Conservation (phyloP, 495 filamentous ascomycete species). For the Podospora appendiculata region DNA sequence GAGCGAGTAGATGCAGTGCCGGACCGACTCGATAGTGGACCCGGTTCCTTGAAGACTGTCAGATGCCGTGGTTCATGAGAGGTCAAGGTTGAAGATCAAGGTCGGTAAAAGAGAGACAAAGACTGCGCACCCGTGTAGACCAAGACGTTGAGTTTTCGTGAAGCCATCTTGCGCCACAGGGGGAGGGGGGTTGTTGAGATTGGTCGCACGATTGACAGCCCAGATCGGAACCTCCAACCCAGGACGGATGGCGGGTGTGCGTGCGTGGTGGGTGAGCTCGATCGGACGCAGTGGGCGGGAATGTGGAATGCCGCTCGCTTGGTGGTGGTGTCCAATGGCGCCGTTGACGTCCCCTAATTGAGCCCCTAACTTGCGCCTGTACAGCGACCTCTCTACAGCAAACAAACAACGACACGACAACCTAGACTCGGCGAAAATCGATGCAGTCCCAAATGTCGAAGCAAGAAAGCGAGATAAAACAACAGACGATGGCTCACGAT, state of each 20-base stretch:
- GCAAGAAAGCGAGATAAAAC: conserved; percentile 34
- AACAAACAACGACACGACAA: neutral
- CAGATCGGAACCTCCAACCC: too few relatives aligned
- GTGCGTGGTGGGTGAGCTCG: too few relatives aligned
- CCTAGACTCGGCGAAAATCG: neutral
- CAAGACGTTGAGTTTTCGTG: conserved; percentile 71
- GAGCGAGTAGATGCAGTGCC: conserved; percentile 81
- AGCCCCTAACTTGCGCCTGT: too few relatives aligned
- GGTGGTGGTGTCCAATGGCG: too few relatives aligned
- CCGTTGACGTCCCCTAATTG: too few relatives aligned
- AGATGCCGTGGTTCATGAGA: neutral
- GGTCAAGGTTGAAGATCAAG: neutral
- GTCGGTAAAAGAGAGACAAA: neutral
- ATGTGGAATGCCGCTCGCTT: too few relatives aligned
- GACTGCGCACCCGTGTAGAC: conserved; percentile 66
- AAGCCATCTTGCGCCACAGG: conserved; percentile 39
- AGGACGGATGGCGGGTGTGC: too few relatives aligned
- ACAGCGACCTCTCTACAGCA: neutral
- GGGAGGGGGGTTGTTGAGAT: conserved; percentile 5
- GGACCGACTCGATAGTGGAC: conserved; percentile 77
- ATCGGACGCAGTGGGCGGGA: too few relatives aligned
- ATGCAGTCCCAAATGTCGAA: conserved; percentile 40
- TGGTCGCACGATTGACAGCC: too few relatives aligned
- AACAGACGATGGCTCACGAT: conserved; percentile 41
- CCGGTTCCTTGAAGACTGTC: conserved; percentile 55